These are phyloP conservation scores for Amylostereum chailletii DNA, from an alignment of 1,284 basidiomycete genomes.

Conservation along the genomic window DNA sequence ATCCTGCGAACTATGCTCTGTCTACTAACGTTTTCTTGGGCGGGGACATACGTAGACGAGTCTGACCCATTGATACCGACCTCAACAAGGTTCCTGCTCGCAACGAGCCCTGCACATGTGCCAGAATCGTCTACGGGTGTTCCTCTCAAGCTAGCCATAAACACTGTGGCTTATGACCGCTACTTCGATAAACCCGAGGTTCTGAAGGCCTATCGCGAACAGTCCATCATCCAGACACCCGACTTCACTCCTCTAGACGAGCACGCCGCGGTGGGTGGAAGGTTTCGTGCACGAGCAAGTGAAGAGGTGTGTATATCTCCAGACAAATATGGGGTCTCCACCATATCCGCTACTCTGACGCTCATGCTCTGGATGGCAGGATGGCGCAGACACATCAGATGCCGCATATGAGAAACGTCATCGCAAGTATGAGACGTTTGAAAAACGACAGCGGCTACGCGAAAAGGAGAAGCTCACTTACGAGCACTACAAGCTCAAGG, in stretches of 20 bases:
- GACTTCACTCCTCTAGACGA: slow-evolving; percentile 53
- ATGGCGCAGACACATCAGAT: slow-evolving; percentile 71
- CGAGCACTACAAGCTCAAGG: slow-evolving; percentile 85
- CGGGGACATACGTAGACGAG: slow-evolving; percentile 41
- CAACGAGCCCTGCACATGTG: slow-evolving; percentile 50
- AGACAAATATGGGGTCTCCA: slow-evolving; percentile 11
- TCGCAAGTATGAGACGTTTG: slow-evolving; percentile 78
- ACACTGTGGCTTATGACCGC: slow-evolving; percentile 51
- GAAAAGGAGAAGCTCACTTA: slow-evolving; percentile 89
- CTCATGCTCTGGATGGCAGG: slow-evolving; percentile 26
- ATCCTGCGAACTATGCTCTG: background rate
- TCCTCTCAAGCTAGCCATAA: slow-evolving; percentile 34
- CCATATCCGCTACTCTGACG: slow-evolving; percentile 2
- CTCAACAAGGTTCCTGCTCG: slow-evolving; percentile 56
- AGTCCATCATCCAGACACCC: slow-evolving; percentile 65
- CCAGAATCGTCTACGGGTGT: slow-evolving; percentile 25
- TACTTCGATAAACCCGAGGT: slow-evolving; percentile 76
- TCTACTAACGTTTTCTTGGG: slow-evolving; percentile 3
- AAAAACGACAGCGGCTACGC: slow-evolving; percentile 75
- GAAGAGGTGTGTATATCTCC: slow-evolving; percentile 52
- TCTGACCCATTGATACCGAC: slow-evolving; percentile 62
- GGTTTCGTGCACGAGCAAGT: slow-evolving; percentile 55
- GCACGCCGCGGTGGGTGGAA: slow-evolving; percentile 50
- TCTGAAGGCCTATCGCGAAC: slow-evolving; percentile 56
- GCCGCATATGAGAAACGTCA: slow-evolving; percentile 80